A percentile compares a stretch with the other conserved stretches of the same genome.
phyloP scores from a whole-genome alignment of 345 rosid species.

The Camelina sativa region DNA sequence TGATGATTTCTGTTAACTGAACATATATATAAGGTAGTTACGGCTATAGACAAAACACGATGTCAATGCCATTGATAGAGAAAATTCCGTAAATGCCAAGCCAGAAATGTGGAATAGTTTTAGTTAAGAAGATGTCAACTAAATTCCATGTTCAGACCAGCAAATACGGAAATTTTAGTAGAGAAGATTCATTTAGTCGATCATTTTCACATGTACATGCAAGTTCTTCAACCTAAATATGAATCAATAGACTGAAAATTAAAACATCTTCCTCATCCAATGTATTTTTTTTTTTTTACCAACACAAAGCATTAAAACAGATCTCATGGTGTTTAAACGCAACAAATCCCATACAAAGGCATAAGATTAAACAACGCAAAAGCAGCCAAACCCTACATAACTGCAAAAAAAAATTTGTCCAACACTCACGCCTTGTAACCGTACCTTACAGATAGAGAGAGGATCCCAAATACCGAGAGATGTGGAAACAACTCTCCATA shows the following conservation, averaged over 20 bases:
- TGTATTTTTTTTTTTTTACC: background rate
- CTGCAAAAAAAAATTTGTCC: background rate
- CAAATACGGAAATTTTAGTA: background rate
- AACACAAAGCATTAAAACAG: constrained; percentile 36
- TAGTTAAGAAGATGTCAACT: background rate
- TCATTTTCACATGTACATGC: background rate
- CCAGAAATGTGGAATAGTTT: background rate
- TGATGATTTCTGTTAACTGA: background rate
- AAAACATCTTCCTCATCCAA: constrained; percentile 24
- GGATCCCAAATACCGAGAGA: constrained; percentile 31
- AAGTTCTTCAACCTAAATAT: background rate
- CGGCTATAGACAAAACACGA: background rate
- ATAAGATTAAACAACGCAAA: constrained; percentile 32
- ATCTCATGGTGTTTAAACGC: constrained; percentile 38
- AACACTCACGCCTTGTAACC: constrained; percentile 32
- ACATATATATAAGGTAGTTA: too few species aligned
- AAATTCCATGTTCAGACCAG: background rate
- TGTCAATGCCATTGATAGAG: background rate
- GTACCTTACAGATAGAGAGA: constrained; percentile 35
- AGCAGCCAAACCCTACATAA: constrained; percentile 35
- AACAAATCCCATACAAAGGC: constrained; percentile 33
- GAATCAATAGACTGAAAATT: background rate
- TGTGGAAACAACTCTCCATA: constrained; percentile 22
- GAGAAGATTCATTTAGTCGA: background rate
- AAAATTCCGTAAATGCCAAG: background rate